Percentiles rank a stretch among this genome's conserved stretches.
Conservation (phyloP, 805 yeast species). For the Priceomyces fermenticarens region DNA sequence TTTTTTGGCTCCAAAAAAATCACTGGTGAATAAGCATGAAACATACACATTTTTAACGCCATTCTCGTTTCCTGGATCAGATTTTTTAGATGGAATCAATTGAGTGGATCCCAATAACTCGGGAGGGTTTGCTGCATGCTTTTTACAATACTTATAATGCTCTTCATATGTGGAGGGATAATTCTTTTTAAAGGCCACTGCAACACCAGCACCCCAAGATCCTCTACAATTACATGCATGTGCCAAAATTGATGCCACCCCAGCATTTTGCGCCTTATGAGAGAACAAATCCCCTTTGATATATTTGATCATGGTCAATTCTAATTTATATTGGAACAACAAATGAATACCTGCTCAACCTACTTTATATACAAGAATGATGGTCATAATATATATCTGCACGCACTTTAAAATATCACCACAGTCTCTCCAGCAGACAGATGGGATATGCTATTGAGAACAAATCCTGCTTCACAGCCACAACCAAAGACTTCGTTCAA, state of each 20-base stretch:
- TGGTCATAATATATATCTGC: too few relatives aligned
- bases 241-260: slow-evolving; percentile 45
- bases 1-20: slow-evolving; percentile 40
- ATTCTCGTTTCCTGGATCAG: slow-evolving; percentile 30
- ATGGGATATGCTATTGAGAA: slow-evolving; percentile 22
- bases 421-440: slow-evolving; percentile 28
- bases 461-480: slow-evolving; percentile 32
- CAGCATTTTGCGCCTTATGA: slow-evolving; percentile 23
- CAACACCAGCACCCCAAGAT: slow-evolving; percentile 84
- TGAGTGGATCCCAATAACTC: slow-evolving; percentile 55
- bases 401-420: not conserved
- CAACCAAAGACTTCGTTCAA: slow-evolving; percentile 24
- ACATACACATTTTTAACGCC: slow-evolving; percentile 26
- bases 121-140: slow-evolving; percentile 12
- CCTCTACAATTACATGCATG: slow-evolving; percentile 84
- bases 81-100: slow-evolving; percentile 33
- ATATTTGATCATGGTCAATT: slow-evolving; percentile 39
- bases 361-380: not conserved
- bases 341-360: not conserved
- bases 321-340: too few relatives aligned
- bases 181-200: slow-evolving; percentile 48
- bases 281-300: slow-evolving; percentile 57
- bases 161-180: slow-evolving; percentile 56
- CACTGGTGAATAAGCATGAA: slow-evolving; percentile 75
- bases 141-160: slow-evolving; percentile 45